These are phyloP conservation scores for Botrytis elliptica DNA, from an alignment of 2,329 filamentous ascomycete species.

Conservation along the genomic window DNA sequence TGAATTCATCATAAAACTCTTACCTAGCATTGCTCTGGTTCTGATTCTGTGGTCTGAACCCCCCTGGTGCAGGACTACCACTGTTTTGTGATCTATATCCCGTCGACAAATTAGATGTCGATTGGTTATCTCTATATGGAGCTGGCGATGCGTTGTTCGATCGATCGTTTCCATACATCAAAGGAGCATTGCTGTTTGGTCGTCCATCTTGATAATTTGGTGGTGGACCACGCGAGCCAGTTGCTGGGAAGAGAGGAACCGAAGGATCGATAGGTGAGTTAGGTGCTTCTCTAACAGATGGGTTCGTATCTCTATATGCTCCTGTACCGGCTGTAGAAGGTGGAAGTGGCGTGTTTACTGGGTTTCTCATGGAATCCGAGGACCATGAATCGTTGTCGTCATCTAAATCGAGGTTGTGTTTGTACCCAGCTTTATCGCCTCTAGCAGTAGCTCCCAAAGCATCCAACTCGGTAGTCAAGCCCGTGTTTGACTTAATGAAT, in stretches of 20 bases:
- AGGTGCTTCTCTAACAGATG: constrained; percentile 39
- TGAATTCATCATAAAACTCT: constrained; percentile 28
- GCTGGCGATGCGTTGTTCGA: constrained; percentile 27
- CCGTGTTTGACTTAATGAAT: constrained; percentile 94
- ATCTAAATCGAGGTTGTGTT: constrained; percentile 62
- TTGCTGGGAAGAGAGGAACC: constrained; percentile 51
- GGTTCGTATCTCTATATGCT: constrained; percentile 18
- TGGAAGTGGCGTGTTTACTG: constrained; percentile 40
- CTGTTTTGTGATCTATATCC: constrained; percentile 44
- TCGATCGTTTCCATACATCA: constrained; percentile 27
- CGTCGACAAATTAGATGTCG: constrained; percentile 38
- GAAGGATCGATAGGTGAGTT: constrained; percentile 51
- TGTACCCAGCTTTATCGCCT: constrained; percentile 68
- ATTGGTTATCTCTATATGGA: constrained; percentile 38
- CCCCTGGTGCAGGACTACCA: constrained; percentile 41
- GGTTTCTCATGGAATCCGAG: constrained; percentile 53
- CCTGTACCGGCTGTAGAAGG: constrained; percentile 37
- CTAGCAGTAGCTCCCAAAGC: constrained; percentile 85
- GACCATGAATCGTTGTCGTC: constrained; percentile 71
- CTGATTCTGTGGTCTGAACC: constrained; percentile 42
- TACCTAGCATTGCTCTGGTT: constrained; percentile 46
- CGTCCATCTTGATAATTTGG: constrained; percentile 37
- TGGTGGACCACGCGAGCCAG: constrained; percentile 36
- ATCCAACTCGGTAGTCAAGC: constrained; percentile 85
- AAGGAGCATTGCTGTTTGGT: constrained; percentile 28